A percentile compares a stretch with the other conserved stretches of the same genome.
These are phyloP conservation scores for Mallotus repandus DNA, from an alignment of 441 rosid species.

Conservation along the genomic window DNA sequence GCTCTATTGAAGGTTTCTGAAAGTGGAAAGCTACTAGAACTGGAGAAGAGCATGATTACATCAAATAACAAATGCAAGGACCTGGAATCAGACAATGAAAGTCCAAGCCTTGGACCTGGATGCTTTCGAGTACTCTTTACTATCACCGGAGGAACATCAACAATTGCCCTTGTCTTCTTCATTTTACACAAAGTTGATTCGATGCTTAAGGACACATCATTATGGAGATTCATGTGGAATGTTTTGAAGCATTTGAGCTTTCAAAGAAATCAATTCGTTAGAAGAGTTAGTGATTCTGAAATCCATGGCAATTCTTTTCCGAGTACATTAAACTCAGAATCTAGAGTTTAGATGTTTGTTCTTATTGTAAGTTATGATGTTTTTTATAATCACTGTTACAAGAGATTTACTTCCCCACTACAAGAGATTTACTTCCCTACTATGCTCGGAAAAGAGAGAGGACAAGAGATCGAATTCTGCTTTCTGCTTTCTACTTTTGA, in stretches of 20 bases:
- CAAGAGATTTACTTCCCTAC: no score
- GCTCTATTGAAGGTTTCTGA: slow-evolving; percentile 25
- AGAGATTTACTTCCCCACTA: no score
- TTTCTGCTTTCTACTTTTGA: no score
- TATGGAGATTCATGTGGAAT: slow-evolving; percentile 8
- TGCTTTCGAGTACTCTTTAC: slow-evolving; percentile 20
- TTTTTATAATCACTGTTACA: no score
- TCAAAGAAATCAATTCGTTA: not conserved
- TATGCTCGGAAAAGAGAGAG: no score
- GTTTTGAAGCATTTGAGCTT: slow-evolving; percentile 2
- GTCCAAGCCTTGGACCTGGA: slow-evolving; percentile 13
- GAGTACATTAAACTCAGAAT: not conserved
- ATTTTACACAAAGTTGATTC: not conserved
- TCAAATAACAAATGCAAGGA: slow-evolving; percentile 8
- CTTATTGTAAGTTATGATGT: no score
- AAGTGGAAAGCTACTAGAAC: slow-evolving; percentile 10
- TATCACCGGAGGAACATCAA: slow-evolving; percentile 13
- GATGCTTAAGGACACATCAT: not conserved
- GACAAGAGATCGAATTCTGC: no score
- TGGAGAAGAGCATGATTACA: slow-evolving; percentile 11
- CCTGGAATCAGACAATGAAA: not conserved
- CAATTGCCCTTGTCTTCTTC: slow-evolving; percentile 18
- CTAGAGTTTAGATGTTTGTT: not conserved
- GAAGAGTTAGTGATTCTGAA: slow-evolving; percentile 11
- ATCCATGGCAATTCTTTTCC: slow-evolving; percentile 5